A percentile compares a stretch with the other conserved stretches of the same genome.
These are phyloP conservation scores for Termitomyces sp. DNA, from an alignment of 768 basidiomycete species.

Conservation along the genomic window DNA sequence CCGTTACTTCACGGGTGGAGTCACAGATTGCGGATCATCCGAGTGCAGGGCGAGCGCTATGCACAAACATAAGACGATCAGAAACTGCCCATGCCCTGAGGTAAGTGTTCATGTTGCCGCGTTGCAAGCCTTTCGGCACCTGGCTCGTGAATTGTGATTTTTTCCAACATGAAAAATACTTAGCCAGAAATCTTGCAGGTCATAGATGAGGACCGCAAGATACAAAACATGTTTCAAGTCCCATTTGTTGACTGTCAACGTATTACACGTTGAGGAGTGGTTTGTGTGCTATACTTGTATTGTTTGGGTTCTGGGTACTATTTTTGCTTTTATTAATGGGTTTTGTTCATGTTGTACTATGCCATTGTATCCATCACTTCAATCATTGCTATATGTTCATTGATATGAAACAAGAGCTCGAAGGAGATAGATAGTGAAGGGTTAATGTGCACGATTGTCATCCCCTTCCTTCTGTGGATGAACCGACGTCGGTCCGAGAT, in stretches of 20 bases:
- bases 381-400: neutral
- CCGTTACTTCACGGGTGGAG: constrained; percentile 42
- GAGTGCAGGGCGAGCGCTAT: constrained; percentile 32
- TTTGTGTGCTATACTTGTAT: neutral
- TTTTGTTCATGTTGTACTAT: constrained; percentile 6
- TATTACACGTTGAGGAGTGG: constrained; percentile 23
- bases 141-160: neutral
- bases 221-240: constrained; percentile 44
- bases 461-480: neutral
- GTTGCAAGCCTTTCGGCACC: neutral
- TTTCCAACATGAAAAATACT: neutral
- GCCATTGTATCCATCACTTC: too few species aligned
- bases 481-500: neutral
- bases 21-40: constrained; percentile 30
- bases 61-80: constrained; percentile 39
- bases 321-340: constrained; percentile 9
- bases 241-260: constrained; percentile 35
- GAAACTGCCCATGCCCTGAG: constrained; percentile 36
- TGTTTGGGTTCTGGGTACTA: constrained; percentile 2
- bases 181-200: constrained; percentile 20
- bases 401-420: neutral
- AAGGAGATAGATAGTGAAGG: neutral
- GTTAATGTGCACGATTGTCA: neutral
- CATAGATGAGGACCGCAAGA: constrained; percentile 33
- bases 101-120: constrained; percentile 16